A percentile compares a stretch with the other conserved stretches of the same genome.
These are phyloP conservation scores for Lentinula sp. DNA, from an alignment of 768 basidiomycete species.

Conservation along the genomic window DNA sequence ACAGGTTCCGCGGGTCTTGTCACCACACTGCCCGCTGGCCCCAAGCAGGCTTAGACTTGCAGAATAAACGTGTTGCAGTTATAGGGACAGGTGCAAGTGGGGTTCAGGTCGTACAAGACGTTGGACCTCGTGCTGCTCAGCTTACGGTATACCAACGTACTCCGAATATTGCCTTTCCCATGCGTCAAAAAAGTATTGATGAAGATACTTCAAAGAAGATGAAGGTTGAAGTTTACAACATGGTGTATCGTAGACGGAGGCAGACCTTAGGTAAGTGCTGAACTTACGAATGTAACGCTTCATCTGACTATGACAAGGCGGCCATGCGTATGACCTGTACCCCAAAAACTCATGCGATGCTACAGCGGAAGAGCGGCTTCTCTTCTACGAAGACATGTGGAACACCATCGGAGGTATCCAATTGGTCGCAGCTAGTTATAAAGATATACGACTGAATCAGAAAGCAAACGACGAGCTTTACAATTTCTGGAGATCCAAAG, in stretches of 20 bases:
- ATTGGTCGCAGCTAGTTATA: slow-evolving; percentile 13
- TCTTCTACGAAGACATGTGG: slow-evolving; percentile 18
- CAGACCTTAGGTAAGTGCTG: slow-evolving; percentile 12
- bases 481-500: slow-evolving; percentile 19
- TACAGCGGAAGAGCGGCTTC: slow-evolving; percentile 16
- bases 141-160: slow-evolving; percentile 23
- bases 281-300: no score
- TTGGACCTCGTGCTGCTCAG: slow-evolving; percentile 14
- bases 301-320: not conserved
- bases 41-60: slow-evolving; percentile 15
- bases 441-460: slow-evolving; percentile 12
- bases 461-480: slow-evolving; percentile 19
- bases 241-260: slow-evolving; percentile 13
- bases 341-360: slow-evolving; percentile 10
- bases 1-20: slow-evolving; percentile 15
- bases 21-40: slow-evolving; percentile 20
- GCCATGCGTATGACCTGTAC: slow-evolving; percentile 12
- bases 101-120: slow-evolving; percentile 14
- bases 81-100: slow-evolving; percentile 17
- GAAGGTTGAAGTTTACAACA: slow-evolving; percentile 15
- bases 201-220: slow-evolving; percentile 9
- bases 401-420: slow-evolving; percentile 13
- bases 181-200: slow-evolving; percentile 13
- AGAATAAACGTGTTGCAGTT: slow-evolving; percentile 19
- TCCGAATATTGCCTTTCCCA: slow-evolving; percentile 18